Percentiles rank a stretch among this genome's conserved stretches.
Evolutionary conservation across 495 filamentous ascomycete genomes (phyloP).

Genomic region (Neurospora sp.): DNA sequence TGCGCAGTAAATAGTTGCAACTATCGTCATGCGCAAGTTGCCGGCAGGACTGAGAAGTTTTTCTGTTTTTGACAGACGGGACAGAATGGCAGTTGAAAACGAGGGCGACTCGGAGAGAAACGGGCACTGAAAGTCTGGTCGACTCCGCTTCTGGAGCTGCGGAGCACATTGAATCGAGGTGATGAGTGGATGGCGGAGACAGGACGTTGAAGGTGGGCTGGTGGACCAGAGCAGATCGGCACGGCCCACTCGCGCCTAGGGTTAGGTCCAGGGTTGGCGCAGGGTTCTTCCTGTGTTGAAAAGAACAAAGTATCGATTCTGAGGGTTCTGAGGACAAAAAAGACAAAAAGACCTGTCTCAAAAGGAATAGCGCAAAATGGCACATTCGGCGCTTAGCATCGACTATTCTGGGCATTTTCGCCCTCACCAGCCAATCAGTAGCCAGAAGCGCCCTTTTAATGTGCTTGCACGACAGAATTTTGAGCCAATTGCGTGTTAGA

Average conservation of each 20-base stretch:
- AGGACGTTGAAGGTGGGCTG: neutral
- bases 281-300: neutral
- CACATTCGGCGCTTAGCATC: slow-evolving; percentile 22
- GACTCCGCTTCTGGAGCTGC: neutral
- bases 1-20: neutral
- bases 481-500: slow-evolving; percentile 16
- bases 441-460: slow-evolving; percentile 4
- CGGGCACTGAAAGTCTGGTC: neutral
- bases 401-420: slow-evolving; percentile 12
- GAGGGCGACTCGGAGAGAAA: neutral
- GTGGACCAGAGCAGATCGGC: neutral
- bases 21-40: neutral
- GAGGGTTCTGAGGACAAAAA: neutral
- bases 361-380: neutral
- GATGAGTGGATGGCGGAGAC: neutral
- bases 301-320: neutral
- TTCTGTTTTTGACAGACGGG: neutral
- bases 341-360: neutral
- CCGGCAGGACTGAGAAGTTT: neutral
- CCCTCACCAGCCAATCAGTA: slow-evolving; percentile 15
- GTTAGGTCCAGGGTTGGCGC: neutral
- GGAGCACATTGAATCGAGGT: neutral
- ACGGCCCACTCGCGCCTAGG: neutral
- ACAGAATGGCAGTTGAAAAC: neutral
- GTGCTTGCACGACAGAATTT: slow-evolving; percentile 24